Percentiles rank a stretch among this genome's conserved stretches.
Evolutionary conservation across 495 filamentous ascomycete species (phyloP).

Genomic region (Hypoxylon fuscum): DNA sequence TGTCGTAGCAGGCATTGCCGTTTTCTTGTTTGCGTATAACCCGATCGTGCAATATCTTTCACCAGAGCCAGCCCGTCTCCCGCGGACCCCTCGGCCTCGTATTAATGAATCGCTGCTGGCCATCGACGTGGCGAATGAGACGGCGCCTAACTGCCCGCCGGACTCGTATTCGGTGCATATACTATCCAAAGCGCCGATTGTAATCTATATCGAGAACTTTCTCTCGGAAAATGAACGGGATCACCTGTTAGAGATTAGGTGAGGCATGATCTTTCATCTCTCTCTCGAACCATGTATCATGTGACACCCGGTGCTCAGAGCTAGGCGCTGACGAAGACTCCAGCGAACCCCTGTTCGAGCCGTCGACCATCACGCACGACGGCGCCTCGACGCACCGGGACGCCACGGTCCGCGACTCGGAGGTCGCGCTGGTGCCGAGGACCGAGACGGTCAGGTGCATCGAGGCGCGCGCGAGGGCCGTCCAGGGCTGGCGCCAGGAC

Average conservation of each 20-base stretch:
- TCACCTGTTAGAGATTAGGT: conserved; percentile 58
- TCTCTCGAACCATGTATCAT: not conserved
- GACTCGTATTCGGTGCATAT: conserved; percentile 52
- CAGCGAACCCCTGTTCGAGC: conserved; percentile 53
- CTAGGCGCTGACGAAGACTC: too few relatives aligned
- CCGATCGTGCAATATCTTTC: conserved; percentile 36
- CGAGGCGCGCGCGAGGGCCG: conserved; percentile 49
- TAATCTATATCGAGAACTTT: conserved; percentile 58
- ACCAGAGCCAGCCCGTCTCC: conserved; percentile 34
- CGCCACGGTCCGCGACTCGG: conserved; percentile 53
- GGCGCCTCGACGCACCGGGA: conserved; percentile 45
- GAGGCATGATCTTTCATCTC: not conserved
- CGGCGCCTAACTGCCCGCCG: conserved; percentile 39
- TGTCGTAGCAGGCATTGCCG: conserved; percentile 37
- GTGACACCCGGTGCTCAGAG: not conserved
- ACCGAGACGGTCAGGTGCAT: conserved; percentile 53
- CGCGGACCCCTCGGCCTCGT: conserved; percentile 49
- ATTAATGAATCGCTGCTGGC: conserved; percentile 55
- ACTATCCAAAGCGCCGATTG: conserved; percentile 53
- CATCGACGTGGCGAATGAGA: conserved; percentile 46
- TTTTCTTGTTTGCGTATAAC: conserved; percentile 39
- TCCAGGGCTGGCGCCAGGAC: conserved; percentile 58
- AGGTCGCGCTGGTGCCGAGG: conserved; percentile 57
- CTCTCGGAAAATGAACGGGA: conserved; percentile 45
- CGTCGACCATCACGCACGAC: conserved; percentile 55